Conservation (phyloP, 169 alveolate species). For the Cryptosporidium ubiquitum region DNA sequence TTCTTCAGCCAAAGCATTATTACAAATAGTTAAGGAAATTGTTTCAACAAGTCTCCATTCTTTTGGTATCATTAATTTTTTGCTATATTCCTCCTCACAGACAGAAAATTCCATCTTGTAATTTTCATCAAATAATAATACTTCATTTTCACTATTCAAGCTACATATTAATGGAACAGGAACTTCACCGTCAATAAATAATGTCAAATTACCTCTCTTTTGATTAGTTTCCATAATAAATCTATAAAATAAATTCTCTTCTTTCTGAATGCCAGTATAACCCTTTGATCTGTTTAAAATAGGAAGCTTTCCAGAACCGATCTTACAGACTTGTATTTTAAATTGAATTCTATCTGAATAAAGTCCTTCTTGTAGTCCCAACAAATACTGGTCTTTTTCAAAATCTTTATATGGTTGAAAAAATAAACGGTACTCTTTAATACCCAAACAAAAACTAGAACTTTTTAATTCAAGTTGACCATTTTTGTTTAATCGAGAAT, state of each 20-base stretch:
- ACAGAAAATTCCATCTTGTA: conserved; percentile 9
- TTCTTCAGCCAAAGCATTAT: background rate
- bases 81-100: background rate
- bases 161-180: conserved; percentile 50
- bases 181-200: conserved; percentile 15
- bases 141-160: background rate
- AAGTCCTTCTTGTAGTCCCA: background rate
- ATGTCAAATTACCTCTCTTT: background rate
- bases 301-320: conserved; percentile 12
- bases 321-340: conserved; percentile 2
- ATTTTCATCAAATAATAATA: background rate
- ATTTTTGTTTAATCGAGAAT: background rate
- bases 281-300: background rate
- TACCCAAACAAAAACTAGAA: background rate
- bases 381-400: background rate
- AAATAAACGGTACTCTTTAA: conserved; percentile 20
- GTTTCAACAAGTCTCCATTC: background rate
- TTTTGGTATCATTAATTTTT: background rate
- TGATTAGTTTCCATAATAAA: conserved; percentile 30
- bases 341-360: background rate
- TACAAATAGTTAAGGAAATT: background rate
- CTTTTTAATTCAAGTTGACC: background rate
- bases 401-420: conserved; percentile 17
- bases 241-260: background rate
- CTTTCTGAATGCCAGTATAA: background rate